Percentiles rank a stretch among this genome's conserved stretches.
Conservation (phyloP, 2,329 filamentous ascomycete species). For the Leptographium galeiforme region DNA sequence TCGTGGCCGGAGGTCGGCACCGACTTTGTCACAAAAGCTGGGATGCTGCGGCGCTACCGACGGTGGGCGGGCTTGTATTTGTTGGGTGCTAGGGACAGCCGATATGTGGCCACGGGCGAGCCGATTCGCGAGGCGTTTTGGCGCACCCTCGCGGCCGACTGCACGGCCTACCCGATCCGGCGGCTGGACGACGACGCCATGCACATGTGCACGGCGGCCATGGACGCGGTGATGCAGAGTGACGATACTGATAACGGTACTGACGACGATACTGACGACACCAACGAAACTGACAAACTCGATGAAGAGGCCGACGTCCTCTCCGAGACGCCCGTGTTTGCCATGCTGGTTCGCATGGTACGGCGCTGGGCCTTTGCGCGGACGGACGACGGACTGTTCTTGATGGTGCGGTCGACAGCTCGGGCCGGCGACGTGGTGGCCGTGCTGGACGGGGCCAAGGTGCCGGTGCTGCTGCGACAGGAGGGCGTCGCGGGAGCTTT, state of each 20-base stretch:
- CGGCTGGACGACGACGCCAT: neutral
- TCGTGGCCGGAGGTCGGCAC: neutral
- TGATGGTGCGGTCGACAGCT: slow-evolving; percentile 3
- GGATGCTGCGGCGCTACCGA: neutral
- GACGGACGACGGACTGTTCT: neutral
- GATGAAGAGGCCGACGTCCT: neutral
- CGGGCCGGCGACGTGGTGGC: slow-evolving; percentile 4
- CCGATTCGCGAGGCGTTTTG: slow-evolving; percentile 2
- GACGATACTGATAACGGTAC: neutral
- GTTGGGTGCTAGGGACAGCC: neutral
- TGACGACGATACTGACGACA: neutral
- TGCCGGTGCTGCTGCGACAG: slow-evolving; percentile 4
- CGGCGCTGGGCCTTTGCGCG: slow-evolving; percentile 2
- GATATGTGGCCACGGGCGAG: slow-evolving; percentile 2
- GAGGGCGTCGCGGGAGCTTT: neutral
- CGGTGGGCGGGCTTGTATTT: neutral
- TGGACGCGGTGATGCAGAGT: neutral
- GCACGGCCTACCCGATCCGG: slow-evolving; percentile 3
- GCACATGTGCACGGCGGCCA: neutral
- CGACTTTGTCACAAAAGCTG: no score
- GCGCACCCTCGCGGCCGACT: slow-evolving; percentile 7
- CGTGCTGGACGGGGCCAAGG: slow-evolving; percentile 5
- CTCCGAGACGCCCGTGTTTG: neutral
- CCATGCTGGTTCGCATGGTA: slow-evolving; percentile 1
- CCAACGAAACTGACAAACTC: neutral